Conservation (phyloP, 2,329 filamentous ascomycete species). For the Ambrosiella beaveri region DNA sequence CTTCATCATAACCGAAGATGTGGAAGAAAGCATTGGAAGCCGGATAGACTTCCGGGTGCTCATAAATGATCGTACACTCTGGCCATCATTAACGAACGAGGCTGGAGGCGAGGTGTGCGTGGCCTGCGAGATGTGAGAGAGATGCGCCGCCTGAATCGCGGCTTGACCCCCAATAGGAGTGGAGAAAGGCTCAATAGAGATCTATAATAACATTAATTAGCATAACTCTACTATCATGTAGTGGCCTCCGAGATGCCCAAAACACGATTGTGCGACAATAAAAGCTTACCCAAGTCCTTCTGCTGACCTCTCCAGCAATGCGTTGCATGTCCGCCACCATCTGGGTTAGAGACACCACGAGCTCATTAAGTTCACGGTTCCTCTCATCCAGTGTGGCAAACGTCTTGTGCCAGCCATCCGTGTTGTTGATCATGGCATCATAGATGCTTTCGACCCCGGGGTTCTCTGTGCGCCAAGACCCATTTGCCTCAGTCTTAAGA, state of each 20-base stretch:
- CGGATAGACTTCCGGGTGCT: conserved; percentile 5
- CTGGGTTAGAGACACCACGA: conserved; percentile 48
- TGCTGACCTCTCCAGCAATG: conserved; percentile 67
- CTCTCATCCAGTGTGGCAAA: conserved; percentile 60
- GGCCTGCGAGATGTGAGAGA: conserved; percentile 10
- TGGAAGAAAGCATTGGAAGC: conserved; percentile 4
- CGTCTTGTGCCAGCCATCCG: conserved; percentile 74
- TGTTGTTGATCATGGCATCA: conserved; percentile 80
- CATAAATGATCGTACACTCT: conserved; percentile 6
- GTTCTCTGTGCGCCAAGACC: conserved; percentile 43
- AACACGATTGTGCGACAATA: not conserved
- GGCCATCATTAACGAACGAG: conserved; percentile 5
- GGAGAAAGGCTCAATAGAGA: conserved; percentile 9
- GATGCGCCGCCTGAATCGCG: conserved; percentile 6
- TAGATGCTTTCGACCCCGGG: conserved; percentile 54
- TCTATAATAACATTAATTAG: not conserved
- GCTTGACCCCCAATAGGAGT: conserved; percentile 6
- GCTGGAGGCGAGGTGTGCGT: conserved; percentile 7
- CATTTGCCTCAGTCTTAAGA: conserved; percentile 46
- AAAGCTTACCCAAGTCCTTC: conserved; percentile 52
- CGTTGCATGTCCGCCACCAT: conserved; percentile 76
- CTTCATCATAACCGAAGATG: not conserved
- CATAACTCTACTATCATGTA: not conserved
- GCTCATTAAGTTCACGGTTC: conserved; percentile 39
- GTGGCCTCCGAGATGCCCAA: not conserved